A percentile compares a stretch with the other conserved stretches of the same genome.
phyloP scores from a whole-genome alignment of 2,329 filamentous ascomycete genomes.

The Colletotrichum liriopes region DNA sequence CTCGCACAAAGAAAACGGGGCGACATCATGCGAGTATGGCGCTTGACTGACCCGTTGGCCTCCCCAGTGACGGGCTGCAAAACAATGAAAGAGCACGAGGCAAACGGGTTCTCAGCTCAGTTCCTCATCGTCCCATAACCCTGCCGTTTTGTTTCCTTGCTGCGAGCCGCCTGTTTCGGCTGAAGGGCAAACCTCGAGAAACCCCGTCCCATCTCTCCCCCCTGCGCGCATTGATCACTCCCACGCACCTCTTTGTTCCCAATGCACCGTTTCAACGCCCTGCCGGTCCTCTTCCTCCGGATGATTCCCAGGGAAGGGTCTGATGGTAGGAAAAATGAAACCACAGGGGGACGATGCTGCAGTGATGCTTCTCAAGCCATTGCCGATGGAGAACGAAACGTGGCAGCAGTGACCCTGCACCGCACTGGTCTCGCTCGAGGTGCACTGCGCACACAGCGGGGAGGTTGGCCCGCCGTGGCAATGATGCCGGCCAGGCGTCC shows the following conservation, averaged over 20 bases:
- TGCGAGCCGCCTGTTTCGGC: background rate
- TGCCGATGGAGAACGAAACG: background rate
- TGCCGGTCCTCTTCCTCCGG: background rate
- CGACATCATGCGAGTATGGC: background rate
- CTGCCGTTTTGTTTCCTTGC: background rate
- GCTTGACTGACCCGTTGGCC: background rate
- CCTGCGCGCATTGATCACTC: conserved; percentile 18
- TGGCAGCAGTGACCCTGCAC: background rate
- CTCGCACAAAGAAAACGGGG: background rate
- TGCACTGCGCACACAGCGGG: background rate
- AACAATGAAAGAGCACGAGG: background rate
- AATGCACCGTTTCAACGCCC: conserved; percentile 25
- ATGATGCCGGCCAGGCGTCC: background rate
- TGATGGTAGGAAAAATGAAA: background rate
- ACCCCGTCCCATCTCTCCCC: background rate
- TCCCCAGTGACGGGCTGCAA: background rate
- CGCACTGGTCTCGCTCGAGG: background rate
- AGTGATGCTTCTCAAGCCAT: background rate
- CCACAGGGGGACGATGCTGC: background rate
- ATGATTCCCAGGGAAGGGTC: no score
- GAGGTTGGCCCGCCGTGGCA: background rate
- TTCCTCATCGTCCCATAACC: background rate
- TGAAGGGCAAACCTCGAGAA: background rate
- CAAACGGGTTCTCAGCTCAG: background rate
- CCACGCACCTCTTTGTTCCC: conserved; percentile 10